Percentiles rank a stretch among this genome's conserved stretches.
phyloP scores from a whole-genome alignment of 2,329 filamentous ascomycete genomes.

The Fusarium sp. region DNA sequence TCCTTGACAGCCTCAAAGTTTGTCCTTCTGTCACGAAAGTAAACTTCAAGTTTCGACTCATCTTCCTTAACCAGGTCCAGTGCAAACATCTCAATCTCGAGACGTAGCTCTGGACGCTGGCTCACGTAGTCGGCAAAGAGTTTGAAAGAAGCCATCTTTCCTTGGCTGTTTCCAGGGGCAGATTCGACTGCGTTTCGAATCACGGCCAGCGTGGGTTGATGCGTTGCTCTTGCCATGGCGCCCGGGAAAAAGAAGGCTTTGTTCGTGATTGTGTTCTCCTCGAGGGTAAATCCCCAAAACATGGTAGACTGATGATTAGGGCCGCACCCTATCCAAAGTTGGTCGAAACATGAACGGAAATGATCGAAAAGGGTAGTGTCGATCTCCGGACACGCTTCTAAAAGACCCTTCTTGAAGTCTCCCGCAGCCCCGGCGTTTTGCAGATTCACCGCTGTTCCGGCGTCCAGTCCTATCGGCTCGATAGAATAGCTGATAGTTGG shows the following conservation, averaged over 20 bases:
- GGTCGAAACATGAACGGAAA: background rate
- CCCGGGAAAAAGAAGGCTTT: constrained; percentile 30
- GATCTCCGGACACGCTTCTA: background rate
- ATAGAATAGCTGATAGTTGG: constrained; percentile 49
- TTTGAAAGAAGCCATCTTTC: background rate
- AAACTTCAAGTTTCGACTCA: constrained; percentile 52
- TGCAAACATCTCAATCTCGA: constrained; percentile 46
- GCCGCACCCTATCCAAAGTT: background rate
- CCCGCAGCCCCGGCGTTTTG: constrained; percentile 31
- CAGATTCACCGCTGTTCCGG: constrained; percentile 43
- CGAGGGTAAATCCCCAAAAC: constrained; percentile 20
- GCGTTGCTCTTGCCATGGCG: constrained; percentile 4
- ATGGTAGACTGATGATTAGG: constrained; percentile 8
- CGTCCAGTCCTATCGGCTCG: constrained; percentile 48
- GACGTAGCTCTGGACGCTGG: background rate
- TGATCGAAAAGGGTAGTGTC: constrained; percentile 3
- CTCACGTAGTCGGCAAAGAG: background rate
- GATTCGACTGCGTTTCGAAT: constrained; percentile 36
- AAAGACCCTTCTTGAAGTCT: background rate
- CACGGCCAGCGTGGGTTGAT: background rate
- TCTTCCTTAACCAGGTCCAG: constrained; percentile 47
- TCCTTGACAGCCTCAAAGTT: constrained; percentile 45
- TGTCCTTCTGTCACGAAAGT: constrained; percentile 48
- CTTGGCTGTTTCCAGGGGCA: constrained; percentile 1
- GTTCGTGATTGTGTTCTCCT: background rate